Percentiles rank a stretch among this genome's conserved stretches.
Evolutionary conservation across 768 basidiomycete species (phyloP).

Genomic region (Leccinum subtestaceum): DNA sequence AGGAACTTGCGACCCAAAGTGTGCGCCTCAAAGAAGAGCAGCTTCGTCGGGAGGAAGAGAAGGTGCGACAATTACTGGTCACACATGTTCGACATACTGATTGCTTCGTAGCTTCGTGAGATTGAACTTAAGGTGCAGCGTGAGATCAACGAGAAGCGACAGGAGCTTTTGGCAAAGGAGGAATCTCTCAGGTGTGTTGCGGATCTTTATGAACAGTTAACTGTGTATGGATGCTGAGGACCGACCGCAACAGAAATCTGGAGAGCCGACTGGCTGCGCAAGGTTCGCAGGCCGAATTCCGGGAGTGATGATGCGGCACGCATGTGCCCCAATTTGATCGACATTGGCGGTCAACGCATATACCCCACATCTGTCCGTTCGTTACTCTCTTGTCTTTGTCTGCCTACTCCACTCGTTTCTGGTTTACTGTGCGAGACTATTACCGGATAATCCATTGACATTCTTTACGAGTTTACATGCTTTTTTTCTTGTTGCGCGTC

Average conservation of each 20-base stretch:
- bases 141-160: conserved; percentile 96
- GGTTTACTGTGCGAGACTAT: conserved; percentile 35
- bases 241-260: conserved; percentile 56
- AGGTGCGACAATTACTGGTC: conserved; percentile 42
- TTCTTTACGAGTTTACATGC: conserved; percentile 31
- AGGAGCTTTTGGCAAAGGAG: conserved; percentile 94
- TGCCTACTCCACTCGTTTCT: conserved; percentile 33
- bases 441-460: conserved; percentile 38
- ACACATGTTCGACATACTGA: conserved; percentile 12
- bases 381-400: conserved; percentile 38
- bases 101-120: conserved; percentile 71
- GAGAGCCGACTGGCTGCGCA: conserved; percentile 90
- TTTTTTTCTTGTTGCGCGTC: conserved; percentile 28
- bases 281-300: conserved; percentile 78
- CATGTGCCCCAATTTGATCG: conserved; percentile 21
- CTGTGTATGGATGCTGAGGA: background rate
- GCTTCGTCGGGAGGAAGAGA: conserved; percentile 94
- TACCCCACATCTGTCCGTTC: conserved; percentile 35
- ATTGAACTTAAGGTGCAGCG: conserved; percentile 97
- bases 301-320: conserved; percentile 45
- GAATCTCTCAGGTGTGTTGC: conserved; percentile 78
- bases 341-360: conserved; percentile 29
- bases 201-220: background rate
- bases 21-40: conserved; percentile 99
- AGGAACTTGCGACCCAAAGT: conserved; percentile 94